A percentile compares a stretch with the other conserved stretches of the same genome.
Conservation (phyloP, 495 filamentous ascomycete species). For the Trichocladium uniseriatum region DNA sequence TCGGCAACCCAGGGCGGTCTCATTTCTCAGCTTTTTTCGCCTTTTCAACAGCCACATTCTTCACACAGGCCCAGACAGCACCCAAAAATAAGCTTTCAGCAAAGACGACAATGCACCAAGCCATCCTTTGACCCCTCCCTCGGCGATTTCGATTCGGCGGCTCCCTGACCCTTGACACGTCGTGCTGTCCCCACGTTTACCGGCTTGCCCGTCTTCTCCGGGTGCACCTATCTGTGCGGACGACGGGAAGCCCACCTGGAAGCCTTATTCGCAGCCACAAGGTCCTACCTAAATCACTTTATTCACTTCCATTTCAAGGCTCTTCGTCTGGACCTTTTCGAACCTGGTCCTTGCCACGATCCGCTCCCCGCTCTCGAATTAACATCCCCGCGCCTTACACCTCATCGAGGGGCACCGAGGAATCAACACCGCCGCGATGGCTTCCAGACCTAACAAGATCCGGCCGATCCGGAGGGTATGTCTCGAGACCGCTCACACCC, state of each 20-base stretch:
- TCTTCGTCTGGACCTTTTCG: neutral
- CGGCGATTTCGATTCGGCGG: neutral
- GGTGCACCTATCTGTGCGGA: neutral
- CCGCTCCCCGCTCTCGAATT: neutral
- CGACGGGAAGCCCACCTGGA: neutral
- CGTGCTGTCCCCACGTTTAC: neutral
- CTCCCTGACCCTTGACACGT: neutral
- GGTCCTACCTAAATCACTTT: neutral
- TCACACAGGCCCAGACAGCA: too few species aligned
- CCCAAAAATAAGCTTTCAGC: neutral
- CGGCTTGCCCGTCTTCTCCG: neutral
- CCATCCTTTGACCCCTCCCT: neutral
- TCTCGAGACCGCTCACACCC: neutral
- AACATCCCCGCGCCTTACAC: neutral
- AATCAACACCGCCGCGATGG: constrained; percentile 9
- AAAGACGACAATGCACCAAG: neutral
- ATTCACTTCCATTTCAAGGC: too few species aligned
- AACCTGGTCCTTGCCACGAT: neutral
- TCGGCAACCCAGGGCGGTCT: too few species aligned
- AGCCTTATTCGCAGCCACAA: neutral
- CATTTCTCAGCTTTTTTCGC: neutral
- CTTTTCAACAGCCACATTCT: neutral
- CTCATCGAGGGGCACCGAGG: neutral
- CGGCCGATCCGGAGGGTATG: constrained; percentile 20
- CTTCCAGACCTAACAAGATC: constrained; percentile 18